Conservation (phyloP, 352 stramenopile genomes). For the Phytophthora fragariaefolia region DNA sequence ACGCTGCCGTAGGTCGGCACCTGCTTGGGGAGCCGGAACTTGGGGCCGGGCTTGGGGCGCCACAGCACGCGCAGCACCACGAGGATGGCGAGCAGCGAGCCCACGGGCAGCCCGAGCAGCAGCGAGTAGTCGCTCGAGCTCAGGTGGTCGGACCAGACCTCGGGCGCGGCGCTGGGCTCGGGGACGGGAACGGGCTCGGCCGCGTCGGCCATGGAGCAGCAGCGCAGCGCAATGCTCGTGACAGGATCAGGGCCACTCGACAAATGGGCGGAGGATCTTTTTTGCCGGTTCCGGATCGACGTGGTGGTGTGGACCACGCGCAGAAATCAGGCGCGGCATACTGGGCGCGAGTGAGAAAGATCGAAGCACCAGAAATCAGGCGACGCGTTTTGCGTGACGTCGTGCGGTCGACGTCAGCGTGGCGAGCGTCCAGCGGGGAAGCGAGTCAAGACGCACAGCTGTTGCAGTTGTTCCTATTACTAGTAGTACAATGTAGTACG, state of each 20-base stretch:
- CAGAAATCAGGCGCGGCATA: conserved; percentile 42
- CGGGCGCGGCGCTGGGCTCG: conserved; percentile 11
- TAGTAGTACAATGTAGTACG: too few species aligned
- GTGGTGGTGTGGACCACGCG: conserved; percentile 23
- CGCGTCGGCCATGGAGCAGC: conserved; percentile 22
- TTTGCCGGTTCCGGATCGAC: conserved; percentile 27
- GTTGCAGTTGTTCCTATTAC: too few species aligned
- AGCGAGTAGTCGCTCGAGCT: conserved; percentile 64
- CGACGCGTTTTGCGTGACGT: conserved; percentile 12
- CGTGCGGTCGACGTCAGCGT: background rate
- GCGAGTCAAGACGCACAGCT: too few species aligned
- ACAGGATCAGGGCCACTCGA: too few species aligned
- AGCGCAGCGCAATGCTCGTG: too few species aligned
- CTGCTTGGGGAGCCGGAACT: conserved; percentile 82
- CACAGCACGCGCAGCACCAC: conserved; percentile 79
- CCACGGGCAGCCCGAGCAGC: conserved; percentile 69
- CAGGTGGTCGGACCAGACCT: conserved; percentile 73
- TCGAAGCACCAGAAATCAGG: conserved; percentile 12
- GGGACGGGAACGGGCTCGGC: conserved; percentile 9
- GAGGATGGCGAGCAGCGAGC: conserved; percentile 59
- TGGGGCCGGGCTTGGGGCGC: conserved; percentile 71
- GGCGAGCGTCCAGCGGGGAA: conserved; percentile 14
- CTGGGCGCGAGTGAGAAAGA: conserved; percentile 26
- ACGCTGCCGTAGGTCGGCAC: conserved; percentile 84
- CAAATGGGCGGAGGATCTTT: conserved; percentile 34